Evolutionary conservation across 495 filamentous ascomycete species (phyloP), one percentile per base, ranked within the genome.

Genomic region (Podospora australis): DNA sequence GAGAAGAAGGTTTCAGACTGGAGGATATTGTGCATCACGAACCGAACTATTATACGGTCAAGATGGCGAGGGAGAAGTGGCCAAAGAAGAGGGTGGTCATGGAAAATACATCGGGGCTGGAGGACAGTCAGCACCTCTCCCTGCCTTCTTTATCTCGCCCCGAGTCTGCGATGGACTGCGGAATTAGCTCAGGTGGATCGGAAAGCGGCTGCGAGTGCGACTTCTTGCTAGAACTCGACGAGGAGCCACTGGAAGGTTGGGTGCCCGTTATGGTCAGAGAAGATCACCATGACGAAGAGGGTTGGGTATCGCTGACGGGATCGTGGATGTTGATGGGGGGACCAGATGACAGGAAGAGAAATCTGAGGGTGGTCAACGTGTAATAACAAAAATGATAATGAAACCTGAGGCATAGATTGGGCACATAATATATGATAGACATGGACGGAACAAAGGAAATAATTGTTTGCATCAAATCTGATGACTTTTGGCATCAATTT

Each of bases 211-310:
- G 21, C 13, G 48, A 45, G 7, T 44, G 22, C 16, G 48, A 45
- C 2, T 9, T 16, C 1, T n/a, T 39, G 11, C 4, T 19, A 0
- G 48, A 45, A 23, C 23, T 39, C 21, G 39, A 30, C n/a, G 39
- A 30, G 10, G 41, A 45, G 6, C 23, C 29, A 25, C 30, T 34
- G 2, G 19, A 39, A 8, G 48, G 48, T 9, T 50, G 48, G 48
- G 32, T 50, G 6, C 48, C 48, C 23, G 48, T 50, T 2, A 50
- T 50, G 48, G 48, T 50, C 28, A 30, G 39, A 13, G 48, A 50
- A 32, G 39, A 34, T 10, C 30, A 50, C 1, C 32, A 44, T 0
- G 23, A 39, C 10, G 48, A 41, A 8, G 40, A 50, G 6, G 48
- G 43, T 13, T 50, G 48, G 48, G 36, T 50, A 19, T 50, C 48